Percentiles rank a stretch among this genome's conserved stretches.
Conservation (phyloP, 2,329 filamentous ascomycete species). For the Ampelomyces quisqualis region DNA sequence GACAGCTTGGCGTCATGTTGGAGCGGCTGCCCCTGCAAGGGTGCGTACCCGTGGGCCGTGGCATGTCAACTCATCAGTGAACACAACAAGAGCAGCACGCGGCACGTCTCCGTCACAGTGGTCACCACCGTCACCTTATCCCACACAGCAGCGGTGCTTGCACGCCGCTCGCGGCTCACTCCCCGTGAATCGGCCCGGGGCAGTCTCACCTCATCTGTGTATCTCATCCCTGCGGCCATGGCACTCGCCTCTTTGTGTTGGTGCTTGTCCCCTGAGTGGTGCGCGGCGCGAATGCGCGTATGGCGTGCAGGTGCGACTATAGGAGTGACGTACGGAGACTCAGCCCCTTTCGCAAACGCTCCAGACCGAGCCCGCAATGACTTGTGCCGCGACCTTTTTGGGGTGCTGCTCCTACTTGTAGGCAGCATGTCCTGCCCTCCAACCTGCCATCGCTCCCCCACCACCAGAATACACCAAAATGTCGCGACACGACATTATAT, state of each 20-base stretch:
- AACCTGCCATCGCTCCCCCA: neutral
- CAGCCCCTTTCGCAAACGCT: constrained; percentile 3
- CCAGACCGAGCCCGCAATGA: neutral
- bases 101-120: neutral
- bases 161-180: no score
- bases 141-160: no score
- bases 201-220: neutral
- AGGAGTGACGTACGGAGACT: constrained; percentile 1
- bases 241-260: constrained; percentile 3
- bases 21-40: neutral
- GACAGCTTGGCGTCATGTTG: neutral
- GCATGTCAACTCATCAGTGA: no score
- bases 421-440: neutral
- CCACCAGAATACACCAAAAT: constrained; percentile 11
- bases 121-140: no score
- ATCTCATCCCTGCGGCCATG: neutral
- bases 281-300: neutral
- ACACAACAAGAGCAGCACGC: neutral
- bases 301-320: neutral
- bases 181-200: neutral
- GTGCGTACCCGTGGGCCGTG: no score
- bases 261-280: neutral
- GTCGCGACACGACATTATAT: constrained; percentile 40
- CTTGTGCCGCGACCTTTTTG: neutral
- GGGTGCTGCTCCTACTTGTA: neutral